Evolutionary conservation across 768 basidiomycete species (phyloP).

Genomic region (Sarcodon sp.): DNA sequence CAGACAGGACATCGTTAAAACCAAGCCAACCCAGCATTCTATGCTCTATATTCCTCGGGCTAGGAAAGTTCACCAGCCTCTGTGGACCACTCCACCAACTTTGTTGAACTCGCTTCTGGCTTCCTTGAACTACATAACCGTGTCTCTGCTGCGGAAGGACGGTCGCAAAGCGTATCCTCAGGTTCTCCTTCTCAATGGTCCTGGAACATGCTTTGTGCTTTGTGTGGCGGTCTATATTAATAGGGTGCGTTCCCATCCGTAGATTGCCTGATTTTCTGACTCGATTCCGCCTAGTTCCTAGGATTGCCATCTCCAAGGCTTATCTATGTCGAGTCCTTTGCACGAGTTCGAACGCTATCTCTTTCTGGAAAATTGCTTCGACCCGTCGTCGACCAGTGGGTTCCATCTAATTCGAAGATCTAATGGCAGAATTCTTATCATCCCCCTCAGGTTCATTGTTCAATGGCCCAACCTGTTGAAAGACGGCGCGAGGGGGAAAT

Average conservation of each 20-base stretch:
- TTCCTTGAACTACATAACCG: constrained; percentile 27
- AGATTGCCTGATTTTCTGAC: background rate
- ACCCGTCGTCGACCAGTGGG: constrained; percentile 68
- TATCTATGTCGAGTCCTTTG: constrained; percentile 91
- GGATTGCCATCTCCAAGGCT: constrained; percentile 57
- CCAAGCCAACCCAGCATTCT: constrained; percentile 19
- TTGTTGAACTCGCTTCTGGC: constrained; percentile 44
- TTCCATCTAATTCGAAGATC: background rate
- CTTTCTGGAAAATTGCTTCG: constrained; percentile 75
- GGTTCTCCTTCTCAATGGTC: constrained; percentile 82
- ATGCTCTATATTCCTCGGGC: constrained; percentile 76
- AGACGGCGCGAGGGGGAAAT: constrained; percentile 32
- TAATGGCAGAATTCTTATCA: background rate
- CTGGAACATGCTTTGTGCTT: constrained; percentile 83
- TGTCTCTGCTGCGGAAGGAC: constrained; percentile 18
- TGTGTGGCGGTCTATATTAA: constrained; percentile 60
- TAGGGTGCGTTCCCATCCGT: constrained; percentile 34
- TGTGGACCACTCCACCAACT: constrained; percentile 57
- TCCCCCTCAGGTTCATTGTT: constrained; percentile 55
- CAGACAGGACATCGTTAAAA: background rate
- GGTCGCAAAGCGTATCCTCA: constrained; percentile 22
- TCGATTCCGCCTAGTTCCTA: constrained; percentile 40
- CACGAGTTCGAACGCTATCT: constrained; percentile 70
- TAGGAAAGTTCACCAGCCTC: constrained; percentile 71
- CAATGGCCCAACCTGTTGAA: constrained; percentile 69